Evolutionary conservation across 495 filamentous ascomycete species (phyloP), one percentile per base, ranked within the genome.

Genomic region (Aspergillus sclerotiicarbonarius): DNA sequence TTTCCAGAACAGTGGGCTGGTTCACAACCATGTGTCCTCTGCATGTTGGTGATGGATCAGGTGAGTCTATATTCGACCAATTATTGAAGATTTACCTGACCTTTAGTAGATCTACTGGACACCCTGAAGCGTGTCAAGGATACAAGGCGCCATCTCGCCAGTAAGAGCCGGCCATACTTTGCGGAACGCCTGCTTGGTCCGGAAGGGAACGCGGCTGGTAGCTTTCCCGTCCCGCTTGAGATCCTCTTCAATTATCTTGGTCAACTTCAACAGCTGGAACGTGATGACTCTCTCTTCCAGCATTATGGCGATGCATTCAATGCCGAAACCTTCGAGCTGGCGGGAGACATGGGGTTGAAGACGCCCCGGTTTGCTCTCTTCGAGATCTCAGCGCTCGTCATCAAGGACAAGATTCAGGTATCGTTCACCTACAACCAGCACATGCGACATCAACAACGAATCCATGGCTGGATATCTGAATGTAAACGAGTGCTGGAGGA

Each of bases 201-300:
- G 9, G 76, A 69, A 13, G 61, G 70, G 12, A 71, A 74, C 13
- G 54, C 67, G 6, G 76, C 74, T 45, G 56, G 74, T 25, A 69
- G 70, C 10, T 82, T 82, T 32, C 64, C 69, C 20, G 79, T 80
- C 64, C 87, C 87, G 1, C 71, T 89, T 46, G 88, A 91, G 71
- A 80, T 90, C 32, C 21, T 54, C 4, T 87, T 90, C 67, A 89
- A 86, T 59, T 89, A 89, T 61, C 77, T 84, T 30, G 87, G 85
- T 3, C 73, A 77, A 10, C 69, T 82, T 35, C 84, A 87, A 55
- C 80, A 84, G 50, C 67, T 87, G 4, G 84, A 86, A 64, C 75
- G 80, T 2, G 71, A 77, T 9, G 82, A 86, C 37, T 79, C 84
- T 0, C 67, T 89, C 4, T 78, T 90, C 66, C 79, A 83, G 45